A percentile compares a stretch with the other conserved stretches of the same genome.
Evolutionary conservation across 495 filamentous ascomycete species (phyloP).

Genomic region (Schizothecium vesticola): DNA sequence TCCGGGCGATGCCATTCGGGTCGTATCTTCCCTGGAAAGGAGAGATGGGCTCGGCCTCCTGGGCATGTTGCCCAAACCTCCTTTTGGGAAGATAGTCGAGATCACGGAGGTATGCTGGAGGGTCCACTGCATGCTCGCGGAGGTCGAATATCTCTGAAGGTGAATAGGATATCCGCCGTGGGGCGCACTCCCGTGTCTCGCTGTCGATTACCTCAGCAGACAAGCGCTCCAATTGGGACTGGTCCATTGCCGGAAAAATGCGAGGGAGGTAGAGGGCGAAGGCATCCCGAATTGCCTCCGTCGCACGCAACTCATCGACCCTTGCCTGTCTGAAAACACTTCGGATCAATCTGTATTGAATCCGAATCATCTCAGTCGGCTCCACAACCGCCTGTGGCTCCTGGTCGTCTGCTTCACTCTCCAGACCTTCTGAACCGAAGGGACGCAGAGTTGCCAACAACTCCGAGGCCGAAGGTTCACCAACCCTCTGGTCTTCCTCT

Average conservation of each 20-base stretch:
- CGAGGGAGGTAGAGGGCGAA: neutral
- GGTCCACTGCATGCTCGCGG: neutral
- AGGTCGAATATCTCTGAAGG: neutral
- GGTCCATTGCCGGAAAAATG: neutral
- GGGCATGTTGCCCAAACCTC: neutral
- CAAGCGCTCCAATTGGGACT: neutral
- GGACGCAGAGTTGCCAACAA: neutral
- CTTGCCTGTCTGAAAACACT: neutral
- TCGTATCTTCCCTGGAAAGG: neutral
- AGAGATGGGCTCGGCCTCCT: neutral
- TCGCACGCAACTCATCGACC: neutral
- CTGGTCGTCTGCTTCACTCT: neutral
- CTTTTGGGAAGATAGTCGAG: neutral
- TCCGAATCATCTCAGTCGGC: neutral
- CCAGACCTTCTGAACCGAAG: neutral
- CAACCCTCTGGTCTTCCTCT: neutral
- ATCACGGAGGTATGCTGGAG: neutral
- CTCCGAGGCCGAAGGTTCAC: neutral
- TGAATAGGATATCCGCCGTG: neutral
- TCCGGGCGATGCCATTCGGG: neutral
- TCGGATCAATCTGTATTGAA: neutral
- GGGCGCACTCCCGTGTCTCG: neutral
- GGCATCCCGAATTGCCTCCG: neutral
- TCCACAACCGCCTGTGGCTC: neutral
- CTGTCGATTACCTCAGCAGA: neutral